Base-by-base conservation (phyloP, 768 basidiomycete genomes). In the Lenzites betulinus region DNA sequence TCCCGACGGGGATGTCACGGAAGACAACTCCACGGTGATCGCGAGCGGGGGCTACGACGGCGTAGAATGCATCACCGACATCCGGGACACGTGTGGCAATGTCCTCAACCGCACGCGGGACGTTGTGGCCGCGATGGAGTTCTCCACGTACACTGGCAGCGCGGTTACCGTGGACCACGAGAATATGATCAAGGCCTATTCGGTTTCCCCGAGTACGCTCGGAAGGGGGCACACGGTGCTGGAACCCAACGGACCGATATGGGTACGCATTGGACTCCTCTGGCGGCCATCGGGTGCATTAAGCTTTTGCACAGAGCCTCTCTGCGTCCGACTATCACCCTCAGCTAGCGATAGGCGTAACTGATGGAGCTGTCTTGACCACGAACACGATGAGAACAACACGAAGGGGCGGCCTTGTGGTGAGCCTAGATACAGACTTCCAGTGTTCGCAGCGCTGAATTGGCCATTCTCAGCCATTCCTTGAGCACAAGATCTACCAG, bases 21-120 rank as follows among this genome's bases (percentile, higher is more conserved):
- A 76, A 0, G 78, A 82, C 33, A 78, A 92, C 68, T 92, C 93
- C 0, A 87, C 84, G 0, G 79, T 92, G 25, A 81, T 95, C 54
- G 83, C 85, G 7, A 89, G 87, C 63, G 89, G 87, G 0, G 91
- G 92, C 0, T 90, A 91, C 63, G 93, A 96, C 64, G 94, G 93
- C 1, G 78, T 85, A 58, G 83, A 88, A 46, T 84, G 85, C 63
- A 69, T 93, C 68, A 88, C 86, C 0, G 95, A 97, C 69, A 82
- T 93, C 41, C 79, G 91, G 2, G 89, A 93, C 15, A 81, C 81
- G 3, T 79, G 79, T 56, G 84, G 85, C 0, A 85, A 84, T 42
- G 80, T 87, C 23, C 80, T 93, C 73, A 91, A 91, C 67, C 79
- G 92, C 18, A 93, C 90, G 2, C 75, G 92, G 81, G 92, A 92